These are phyloP conservation scores for Diplosphaera chodatii DNA, from an alignment of 139 green algal species.

Conservation along the genomic window DNA sequence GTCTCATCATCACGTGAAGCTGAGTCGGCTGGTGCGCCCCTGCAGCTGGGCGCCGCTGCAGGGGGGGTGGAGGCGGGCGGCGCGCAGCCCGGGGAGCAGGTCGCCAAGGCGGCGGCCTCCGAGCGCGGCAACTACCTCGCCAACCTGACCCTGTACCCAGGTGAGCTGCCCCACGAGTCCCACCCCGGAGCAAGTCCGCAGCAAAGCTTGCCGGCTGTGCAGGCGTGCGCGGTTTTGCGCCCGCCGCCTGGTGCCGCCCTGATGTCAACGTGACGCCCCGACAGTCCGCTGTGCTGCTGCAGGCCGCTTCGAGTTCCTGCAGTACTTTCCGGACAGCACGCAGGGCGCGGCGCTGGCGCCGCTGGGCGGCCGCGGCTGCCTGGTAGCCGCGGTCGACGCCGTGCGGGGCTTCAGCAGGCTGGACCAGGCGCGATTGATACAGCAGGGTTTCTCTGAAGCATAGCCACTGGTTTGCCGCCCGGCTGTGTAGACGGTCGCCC, in stretches of 20 bases:
- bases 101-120: constrained; percentile 35
- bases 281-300: constrained; percentile 12
- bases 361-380: constrained; percentile 51
- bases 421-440: constrained; percentile 77
- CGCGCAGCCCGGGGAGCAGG: background rate
- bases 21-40: too few relatives aligned
- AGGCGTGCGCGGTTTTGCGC: too few relatives aligned
- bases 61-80: background rate
- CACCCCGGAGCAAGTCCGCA: background rate
- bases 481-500: too few relatives aligned
- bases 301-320: constrained; percentile 69
- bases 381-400: constrained; percentile 67
- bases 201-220: background rate
- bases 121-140: constrained; percentile 56
- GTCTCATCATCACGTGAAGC: too few relatives aligned
- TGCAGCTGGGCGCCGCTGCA: constrained; percentile 21
- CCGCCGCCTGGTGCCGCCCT: too few relatives aligned
- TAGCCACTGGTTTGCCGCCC: too few relatives aligned
- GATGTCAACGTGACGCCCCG: too few relatives aligned
- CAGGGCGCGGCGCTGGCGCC: constrained; percentile 71
- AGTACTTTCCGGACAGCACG: constrained; percentile 67
- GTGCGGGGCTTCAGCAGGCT: constrained; percentile 67
- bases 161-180: constrained; percentile 18
- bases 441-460: too few relatives aligned
- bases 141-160: constrained; percentile 86